Evolutionary conservation across 139 green algal species (phyloP).

Genomic region (Yamagishiella unicocca): DNA sequence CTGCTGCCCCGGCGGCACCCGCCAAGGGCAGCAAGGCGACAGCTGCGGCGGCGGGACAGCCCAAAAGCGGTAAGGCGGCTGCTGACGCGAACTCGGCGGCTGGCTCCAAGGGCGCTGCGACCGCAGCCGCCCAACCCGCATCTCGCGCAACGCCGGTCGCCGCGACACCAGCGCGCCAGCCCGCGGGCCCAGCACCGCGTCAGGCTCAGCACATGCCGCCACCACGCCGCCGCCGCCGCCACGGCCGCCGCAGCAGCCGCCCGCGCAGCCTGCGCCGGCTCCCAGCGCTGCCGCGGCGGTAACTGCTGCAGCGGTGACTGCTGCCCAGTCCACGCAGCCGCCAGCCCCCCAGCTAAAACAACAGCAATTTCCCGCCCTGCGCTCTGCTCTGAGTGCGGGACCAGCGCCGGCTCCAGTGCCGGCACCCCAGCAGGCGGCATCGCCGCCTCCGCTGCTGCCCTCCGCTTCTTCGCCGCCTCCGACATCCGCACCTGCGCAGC

Average conservation of each 20-base stretch:
- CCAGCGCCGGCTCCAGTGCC: background rate
- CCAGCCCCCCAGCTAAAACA: constrained; percentile 41
- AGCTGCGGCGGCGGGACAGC: background rate
- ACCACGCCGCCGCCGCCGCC: constrained; percentile 9
- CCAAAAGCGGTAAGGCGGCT: background rate
- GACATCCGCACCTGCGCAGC: background rate
- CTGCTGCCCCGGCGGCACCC: too few species aligned
- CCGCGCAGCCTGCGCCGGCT: background rate
- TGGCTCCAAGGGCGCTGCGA: background rate
- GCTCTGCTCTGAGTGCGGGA: background rate
- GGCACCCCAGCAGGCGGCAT: background rate
- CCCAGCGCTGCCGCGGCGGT: background rate
- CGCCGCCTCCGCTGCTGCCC: background rate
- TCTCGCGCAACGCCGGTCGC: background rate
- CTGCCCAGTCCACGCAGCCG: background rate
- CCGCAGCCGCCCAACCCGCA: background rate
- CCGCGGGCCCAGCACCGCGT: background rate
- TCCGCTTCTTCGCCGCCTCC: background rate
- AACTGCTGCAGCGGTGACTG: background rate
- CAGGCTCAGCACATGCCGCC: constrained; percentile 6
- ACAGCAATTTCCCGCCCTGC: constrained; percentile 46
- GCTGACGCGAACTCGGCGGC: background rate
- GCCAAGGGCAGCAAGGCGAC: constrained; percentile 25
- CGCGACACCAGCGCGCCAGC: background rate
- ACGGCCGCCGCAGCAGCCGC: background rate